phyloP scores from a whole-genome alignment of 805 yeast species.

The Priceomyces carsonii region DNA sequence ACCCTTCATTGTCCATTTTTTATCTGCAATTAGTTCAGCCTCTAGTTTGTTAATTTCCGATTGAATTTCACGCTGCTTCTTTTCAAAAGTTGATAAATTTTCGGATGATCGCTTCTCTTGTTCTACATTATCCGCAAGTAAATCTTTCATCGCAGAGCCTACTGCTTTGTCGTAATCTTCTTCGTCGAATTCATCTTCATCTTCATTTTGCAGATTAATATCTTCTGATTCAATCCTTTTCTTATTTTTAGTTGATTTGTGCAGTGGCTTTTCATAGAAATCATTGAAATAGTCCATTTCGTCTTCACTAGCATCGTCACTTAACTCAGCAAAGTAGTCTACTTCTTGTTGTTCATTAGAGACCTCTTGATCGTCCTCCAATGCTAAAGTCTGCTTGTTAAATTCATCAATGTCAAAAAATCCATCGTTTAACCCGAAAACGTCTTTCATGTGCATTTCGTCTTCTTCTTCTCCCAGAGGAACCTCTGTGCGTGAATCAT shows the following conservation, averaged over 20 bases:
- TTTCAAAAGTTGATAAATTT: slow-evolving; percentile 73
- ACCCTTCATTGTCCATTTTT: slow-evolving; percentile 93
- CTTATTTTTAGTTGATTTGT: slow-evolving; percentile 8
- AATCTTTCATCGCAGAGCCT: slow-evolving; percentile 61
- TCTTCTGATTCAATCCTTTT: slow-evolving; percentile 26
- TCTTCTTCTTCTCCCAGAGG: slow-evolving; percentile 8
- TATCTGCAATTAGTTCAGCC: slow-evolving; percentile 84
- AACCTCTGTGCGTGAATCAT: slow-evolving; percentile 14
- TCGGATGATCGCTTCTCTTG: slow-evolving; percentile 20
- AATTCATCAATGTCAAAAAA: slow-evolving; percentile 85
- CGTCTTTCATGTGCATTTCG: slow-evolving; percentile 40
- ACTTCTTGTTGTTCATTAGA: slow-evolving; percentile 40
- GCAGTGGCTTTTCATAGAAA: slow-evolving; percentile 55
- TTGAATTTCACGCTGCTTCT: slow-evolving; percentile 74
- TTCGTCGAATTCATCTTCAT: slow-evolving; percentile 44
- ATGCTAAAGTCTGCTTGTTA: slow-evolving; percentile 68
- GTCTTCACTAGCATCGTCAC: slow-evolving; percentile 47
- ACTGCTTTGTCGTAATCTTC: slow-evolving; percentile 64
- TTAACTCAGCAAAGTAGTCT: slow-evolving; percentile 39
- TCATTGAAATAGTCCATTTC: slow-evolving; percentile 65
- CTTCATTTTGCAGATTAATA: slow-evolving; percentile 23
- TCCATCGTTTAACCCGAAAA: slow-evolving; percentile 74
- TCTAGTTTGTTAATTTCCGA: slow-evolving; percentile 79
- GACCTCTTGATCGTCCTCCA: slow-evolving; percentile 44
- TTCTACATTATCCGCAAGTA: slow-evolving; percentile 44